phyloP scores from a whole-genome alignment of 2,329 filamentous ascomycete genomes.

The Ophiostoma pallidulum region DNA sequence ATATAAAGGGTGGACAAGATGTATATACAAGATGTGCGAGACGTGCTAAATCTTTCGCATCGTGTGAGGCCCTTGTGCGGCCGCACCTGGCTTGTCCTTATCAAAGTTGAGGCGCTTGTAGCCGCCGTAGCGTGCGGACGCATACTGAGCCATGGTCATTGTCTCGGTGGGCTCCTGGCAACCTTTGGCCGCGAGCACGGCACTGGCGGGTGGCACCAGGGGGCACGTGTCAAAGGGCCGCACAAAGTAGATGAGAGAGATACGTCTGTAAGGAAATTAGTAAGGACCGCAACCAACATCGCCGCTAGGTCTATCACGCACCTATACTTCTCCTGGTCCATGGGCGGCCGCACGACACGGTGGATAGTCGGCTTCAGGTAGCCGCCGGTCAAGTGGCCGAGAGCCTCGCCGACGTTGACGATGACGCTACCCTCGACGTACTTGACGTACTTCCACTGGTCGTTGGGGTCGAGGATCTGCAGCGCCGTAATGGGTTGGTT shows the following conservation, averaged over 20 bases:
- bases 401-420: neutral
- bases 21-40: no score
- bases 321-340: neutral
- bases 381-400: neutral
- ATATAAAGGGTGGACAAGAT: neutral
- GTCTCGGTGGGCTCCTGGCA: neutral
- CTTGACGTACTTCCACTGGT: neutral
- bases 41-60: neutral
- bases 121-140: neutral
- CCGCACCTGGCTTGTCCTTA: neutral
- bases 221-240: neutral
- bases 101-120: neutral
- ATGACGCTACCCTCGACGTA: neutral
- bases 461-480: neutral
- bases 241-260: neutral
- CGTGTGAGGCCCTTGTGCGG: neutral
- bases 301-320: neutral
- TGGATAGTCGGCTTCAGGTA: neutral
- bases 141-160: neutral
- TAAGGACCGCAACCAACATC: neutral
- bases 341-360: neutral
- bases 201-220: neutral
- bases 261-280: neutral
- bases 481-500: neutral
- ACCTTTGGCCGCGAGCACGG: neutral